These are phyloP conservation scores for Pichia paraexigua DNA, from an alignment of 805 yeast species.

Conservation along the genomic window DNA sequence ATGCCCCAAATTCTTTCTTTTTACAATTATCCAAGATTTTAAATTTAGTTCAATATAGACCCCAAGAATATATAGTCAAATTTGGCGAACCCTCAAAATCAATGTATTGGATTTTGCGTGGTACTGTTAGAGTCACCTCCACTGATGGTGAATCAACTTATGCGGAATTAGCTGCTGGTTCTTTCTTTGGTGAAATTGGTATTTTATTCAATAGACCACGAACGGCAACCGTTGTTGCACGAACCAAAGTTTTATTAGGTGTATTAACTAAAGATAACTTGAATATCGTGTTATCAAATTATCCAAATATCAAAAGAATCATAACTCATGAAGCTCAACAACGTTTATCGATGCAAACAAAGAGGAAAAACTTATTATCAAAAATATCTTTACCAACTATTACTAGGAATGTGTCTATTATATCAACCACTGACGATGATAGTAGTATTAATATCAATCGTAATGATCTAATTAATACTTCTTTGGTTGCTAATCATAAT, in stretches of 20 bases:
- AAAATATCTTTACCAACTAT: slow-evolving; percentile 18
- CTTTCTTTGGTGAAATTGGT: slow-evolving; percentile 76
- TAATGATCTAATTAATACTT: slow-evolving; percentile 14
- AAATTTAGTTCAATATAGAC: slow-evolving; percentile 51
- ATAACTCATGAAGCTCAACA: slow-evolving; percentile 78
- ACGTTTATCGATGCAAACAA: slow-evolving; percentile 62
- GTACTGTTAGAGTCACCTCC: slow-evolving; percentile 68
- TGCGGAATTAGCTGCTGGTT: slow-evolving; percentile 62
- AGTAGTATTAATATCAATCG: background rate
- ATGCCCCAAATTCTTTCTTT: slow-evolving; percentile 61
- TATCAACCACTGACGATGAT: background rate
- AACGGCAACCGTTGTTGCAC: slow-evolving; percentile 70
- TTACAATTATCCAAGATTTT: slow-evolving; percentile 50
- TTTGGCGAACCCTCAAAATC: slow-evolving; percentile 68
- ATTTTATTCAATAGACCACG: slow-evolving; percentile 67
- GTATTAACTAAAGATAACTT: slow-evolving; percentile 60
- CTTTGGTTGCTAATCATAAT: slow-evolving; percentile 26
- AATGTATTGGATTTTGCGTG: slow-evolving; percentile 75
- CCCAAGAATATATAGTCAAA: slow-evolving; percentile 62
- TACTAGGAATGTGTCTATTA: slow-evolving; percentile 7
- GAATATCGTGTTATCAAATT: slow-evolving; percentile 48
- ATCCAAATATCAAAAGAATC: slow-evolving; percentile 57
- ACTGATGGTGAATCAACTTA: slow-evolving; percentile 70
- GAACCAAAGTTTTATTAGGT: slow-evolving; percentile 58
- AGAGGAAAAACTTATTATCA: slow-evolving; percentile 42